Conservation (phyloP, 352 stramenopile genomes). For the Phytophthora multivora region DNA sequence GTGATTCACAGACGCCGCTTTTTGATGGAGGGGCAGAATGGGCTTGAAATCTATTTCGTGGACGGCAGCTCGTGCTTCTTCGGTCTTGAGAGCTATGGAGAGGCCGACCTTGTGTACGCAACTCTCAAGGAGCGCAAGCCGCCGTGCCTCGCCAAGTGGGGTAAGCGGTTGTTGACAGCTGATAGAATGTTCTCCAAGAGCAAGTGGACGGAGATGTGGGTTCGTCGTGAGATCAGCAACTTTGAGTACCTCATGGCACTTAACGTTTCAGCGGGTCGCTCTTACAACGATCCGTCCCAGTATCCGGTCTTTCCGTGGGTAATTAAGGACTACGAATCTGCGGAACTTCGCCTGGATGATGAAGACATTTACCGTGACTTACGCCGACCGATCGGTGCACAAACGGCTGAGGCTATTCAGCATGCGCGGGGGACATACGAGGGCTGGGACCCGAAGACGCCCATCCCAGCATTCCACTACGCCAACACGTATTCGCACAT, state of each 20-base stretch:
- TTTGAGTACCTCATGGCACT: constrained; percentile 98
- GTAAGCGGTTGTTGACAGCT: constrained; percentile 69
- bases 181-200: constrained; percentile 80
- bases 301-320: constrained; percentile 99
- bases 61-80: constrained; percentile 83
- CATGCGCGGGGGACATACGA: constrained; percentile 55
- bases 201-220: constrained; percentile 90
- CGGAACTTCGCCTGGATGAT: constrained; percentile 94
- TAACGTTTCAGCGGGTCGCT: constrained; percentile 95
- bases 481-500: constrained; percentile 75
- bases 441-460: constrained; percentile 43
- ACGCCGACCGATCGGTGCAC: constrained; percentile 96
- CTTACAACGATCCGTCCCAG: constrained; percentile 97
- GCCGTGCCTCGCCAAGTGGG: constrained; percentile 77
- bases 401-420: constrained; percentile 54
- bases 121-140: constrained; percentile 81
- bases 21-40: constrained; percentile 68
- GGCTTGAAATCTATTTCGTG: constrained; percentile 87
- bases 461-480: constrained; percentile 78
- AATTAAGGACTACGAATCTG: constrained; percentile 94
- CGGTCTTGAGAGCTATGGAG: constrained; percentile 63
- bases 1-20: constrained; percentile 81
- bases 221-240: constrained; percentile 85
- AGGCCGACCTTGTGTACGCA: constrained; percentile 82
- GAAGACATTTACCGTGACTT: constrained; percentile 95